Conservation (phyloP, 805 yeast genomes). For the Aciculoconidium aculeatum region DNA sequence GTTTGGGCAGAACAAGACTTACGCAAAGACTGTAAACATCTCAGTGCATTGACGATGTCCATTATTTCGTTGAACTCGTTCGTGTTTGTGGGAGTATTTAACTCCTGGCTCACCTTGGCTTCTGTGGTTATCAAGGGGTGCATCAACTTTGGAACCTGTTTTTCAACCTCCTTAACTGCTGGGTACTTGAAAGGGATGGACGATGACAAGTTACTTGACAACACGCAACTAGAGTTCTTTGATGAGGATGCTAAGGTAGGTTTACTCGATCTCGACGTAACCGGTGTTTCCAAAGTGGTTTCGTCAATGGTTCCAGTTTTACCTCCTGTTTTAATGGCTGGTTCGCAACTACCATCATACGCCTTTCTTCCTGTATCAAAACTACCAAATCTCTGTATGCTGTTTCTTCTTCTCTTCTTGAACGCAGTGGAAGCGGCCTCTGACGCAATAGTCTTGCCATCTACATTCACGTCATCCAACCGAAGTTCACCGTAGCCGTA, state of each 20-base stretch:
- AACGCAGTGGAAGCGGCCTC: conserved; percentile 1
- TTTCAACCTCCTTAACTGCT: too few species aligned
- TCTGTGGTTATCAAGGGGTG: conserved; percentile 1
- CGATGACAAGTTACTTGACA: too few species aligned
- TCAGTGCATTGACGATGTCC: conserved; percentile 32
- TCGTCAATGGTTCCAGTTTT: not conserved
- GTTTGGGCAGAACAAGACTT: conserved; percentile 6
- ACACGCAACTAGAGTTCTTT: not conserved
- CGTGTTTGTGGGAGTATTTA: too few species aligned
- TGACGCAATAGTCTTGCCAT: conserved; percentile 5
- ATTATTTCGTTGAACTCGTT: conserved; percentile 16
- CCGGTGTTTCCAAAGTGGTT: conserved; percentile 1
- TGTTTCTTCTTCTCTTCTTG: not conserved
- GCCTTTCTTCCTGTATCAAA: too few species aligned
- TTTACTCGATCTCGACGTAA: not conserved
- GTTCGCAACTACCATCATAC: too few species aligned
- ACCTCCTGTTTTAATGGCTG: not conserved
- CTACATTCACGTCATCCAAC: conserved; percentile 26
- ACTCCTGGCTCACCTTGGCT: not conserved
- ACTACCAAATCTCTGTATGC: too few species aligned
- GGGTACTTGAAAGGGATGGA: too few species aligned
- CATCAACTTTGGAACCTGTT: too few species aligned
- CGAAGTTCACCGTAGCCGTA: conserved; percentile 61
- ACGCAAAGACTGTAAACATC: conserved; percentile 27
- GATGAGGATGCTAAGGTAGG: not conserved